Conservation (phyloP, 331 rosid species). For the Pyrus hybrid region DNA sequence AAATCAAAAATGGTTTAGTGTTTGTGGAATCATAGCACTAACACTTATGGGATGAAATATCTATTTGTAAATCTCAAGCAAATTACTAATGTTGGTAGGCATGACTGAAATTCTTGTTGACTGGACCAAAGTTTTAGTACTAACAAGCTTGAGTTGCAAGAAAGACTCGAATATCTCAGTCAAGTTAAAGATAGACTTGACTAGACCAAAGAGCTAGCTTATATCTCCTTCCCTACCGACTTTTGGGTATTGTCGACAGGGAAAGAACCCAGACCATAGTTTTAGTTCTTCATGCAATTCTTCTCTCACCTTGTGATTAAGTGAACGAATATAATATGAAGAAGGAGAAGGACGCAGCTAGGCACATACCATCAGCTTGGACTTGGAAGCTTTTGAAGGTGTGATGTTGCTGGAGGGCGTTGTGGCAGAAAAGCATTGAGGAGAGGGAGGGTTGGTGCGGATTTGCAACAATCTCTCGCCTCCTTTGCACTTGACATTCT, state of each 20-base stretch:
- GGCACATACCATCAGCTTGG: conserved; percentile 55
- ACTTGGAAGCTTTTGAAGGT: conserved; percentile 41
- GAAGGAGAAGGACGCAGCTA: background rate
- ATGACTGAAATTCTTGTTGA: too few species aligned
- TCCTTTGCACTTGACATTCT: conserved; percentile 32
- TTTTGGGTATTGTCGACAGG: background rate
- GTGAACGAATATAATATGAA: background rate
- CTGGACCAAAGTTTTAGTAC: too few species aligned
- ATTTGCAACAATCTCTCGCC: conserved; percentile 42
- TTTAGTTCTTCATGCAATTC: background rate
- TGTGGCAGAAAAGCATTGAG: conserved; percentile 84
- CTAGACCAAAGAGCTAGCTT: background rate
- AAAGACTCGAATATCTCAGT: background rate
- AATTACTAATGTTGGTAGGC: background rate
- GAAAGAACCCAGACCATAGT: background rate
- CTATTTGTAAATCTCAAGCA: background rate
- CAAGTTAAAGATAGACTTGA: background rate
- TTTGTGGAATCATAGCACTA: background rate
- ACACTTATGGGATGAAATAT: too few species aligned
- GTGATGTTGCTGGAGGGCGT: conserved; percentile 29
- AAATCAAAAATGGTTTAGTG: background rate
- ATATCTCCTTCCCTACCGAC: background rate
- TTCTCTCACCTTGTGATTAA: background rate
- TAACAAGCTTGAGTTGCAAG: background rate
- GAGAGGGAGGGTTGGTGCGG: conserved; percentile 93